Evolutionary conservation across 2,329 filamentous ascomycete species (phyloP).

Genomic region (Nothopassalora personata): DNA sequence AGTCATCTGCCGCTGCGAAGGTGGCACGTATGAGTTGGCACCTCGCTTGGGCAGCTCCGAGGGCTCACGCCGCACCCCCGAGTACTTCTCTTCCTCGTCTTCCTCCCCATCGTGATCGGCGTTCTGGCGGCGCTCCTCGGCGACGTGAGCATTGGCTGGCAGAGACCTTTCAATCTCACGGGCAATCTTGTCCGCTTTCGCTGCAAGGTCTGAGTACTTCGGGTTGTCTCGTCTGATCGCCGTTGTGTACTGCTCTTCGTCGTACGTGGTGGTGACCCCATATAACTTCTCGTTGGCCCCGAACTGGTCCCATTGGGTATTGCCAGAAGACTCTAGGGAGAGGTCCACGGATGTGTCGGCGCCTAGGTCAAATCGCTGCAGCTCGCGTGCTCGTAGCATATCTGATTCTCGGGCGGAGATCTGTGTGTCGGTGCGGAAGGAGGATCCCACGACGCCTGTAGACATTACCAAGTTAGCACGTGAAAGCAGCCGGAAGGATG

Average conservation of each 20-base stretch:
- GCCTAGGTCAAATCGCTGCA: conserved; percentile 77
- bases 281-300: conserved; percentile 82
- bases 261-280: conserved; percentile 81
- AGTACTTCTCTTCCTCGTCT: conserved; percentile 97
- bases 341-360: conserved; percentile 51
- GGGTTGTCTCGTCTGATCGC: conserved; percentile 79
- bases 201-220: conserved; percentile 70
- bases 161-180: conserved; percentile 79
- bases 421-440: conserved; percentile 80
- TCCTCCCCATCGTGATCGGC: conserved; percentile 59
- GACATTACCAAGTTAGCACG: conserved; percentile 13
- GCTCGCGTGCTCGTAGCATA: conserved; percentile 62
- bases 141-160: conserved; percentile 73
- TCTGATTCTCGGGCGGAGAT: conserved; percentile 66
- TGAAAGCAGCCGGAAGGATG: neutral
- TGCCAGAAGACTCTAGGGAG: conserved; percentile 51
- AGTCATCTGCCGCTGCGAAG: conserved; percentile 75
- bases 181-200: conserved; percentile 74
- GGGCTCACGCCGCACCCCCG: conserved; percentile 69
- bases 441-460: conserved; percentile 56
- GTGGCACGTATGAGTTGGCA: conserved; percentile 79
- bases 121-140: conserved; percentile 74
- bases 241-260: conserved; percentile 94
- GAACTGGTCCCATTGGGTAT: conserved; percentile 78
- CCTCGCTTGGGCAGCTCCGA: conserved; percentile 59